Percentiles rank a stretch among this genome's conserved stretches.
Evolutionary conservation across 208 protist genomes (phyloP).

Genomic region (Histomonas meleagridis): DNA sequence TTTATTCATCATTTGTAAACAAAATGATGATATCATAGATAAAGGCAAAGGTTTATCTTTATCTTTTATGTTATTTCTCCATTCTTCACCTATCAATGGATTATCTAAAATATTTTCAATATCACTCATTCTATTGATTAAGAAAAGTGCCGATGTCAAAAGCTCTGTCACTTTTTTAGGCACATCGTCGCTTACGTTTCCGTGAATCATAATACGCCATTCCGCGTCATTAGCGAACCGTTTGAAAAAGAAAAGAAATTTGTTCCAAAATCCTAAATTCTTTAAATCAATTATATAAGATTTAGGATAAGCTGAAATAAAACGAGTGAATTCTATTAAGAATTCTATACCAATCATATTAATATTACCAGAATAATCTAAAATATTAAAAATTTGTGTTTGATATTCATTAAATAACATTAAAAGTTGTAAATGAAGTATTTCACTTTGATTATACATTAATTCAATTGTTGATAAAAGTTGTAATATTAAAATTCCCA

Average conservation of each 20-base stretch:
- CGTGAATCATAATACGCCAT: neutral
- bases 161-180: neutral
- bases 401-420: neutral
- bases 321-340: neutral
- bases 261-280: neutral
- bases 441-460: neutral
- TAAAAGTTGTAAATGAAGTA: neutral
- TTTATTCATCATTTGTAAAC: neutral
- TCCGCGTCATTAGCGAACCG: neutral
- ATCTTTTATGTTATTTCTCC: neutral
- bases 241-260: neutral
- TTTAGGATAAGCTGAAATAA: neutral
- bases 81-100: neutral
- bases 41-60: neutral
- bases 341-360: neutral
- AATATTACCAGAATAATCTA: neutral
- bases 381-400: neutral
- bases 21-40: neutral
- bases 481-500: neutral
- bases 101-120: neutral
- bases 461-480: neutral
- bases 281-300: too few species aligned
- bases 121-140: neutral
- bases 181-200: neutral
- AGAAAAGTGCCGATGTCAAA: neutral